Evolutionary conservation across 306 rosid genomes (phyloP), one percentile per base, ranked within the genome.

Genomic region (Prosopis cineraria): DNA sequence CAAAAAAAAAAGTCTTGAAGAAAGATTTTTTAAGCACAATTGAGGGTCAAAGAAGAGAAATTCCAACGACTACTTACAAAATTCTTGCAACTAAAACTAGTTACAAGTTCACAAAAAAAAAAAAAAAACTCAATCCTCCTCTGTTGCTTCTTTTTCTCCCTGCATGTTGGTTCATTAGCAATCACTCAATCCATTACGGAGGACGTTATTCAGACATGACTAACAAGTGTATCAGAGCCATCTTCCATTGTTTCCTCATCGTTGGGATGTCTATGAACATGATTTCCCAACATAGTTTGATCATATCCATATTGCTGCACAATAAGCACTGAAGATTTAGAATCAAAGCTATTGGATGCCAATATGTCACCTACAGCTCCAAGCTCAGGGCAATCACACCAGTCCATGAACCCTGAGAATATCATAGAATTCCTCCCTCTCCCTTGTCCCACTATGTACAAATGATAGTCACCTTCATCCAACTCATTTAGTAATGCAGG

Each of bases 381-480:
- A 9, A 87, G 80, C 68, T 87, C 96, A 0, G 74, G 78, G 72
- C 78, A 84, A 20, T 89, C 91, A 40, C 89, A 79, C 90, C 90
- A 91, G 1, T 87, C 89, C 1, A 74, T 25, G 2, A 83, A 67
- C 13, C 47, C 75, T 13, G 68, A 16, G 25, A 73, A 76, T 19
- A 82, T 22, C 3, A 41, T 17, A 0, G 81, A 85, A 17, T 14
- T 58, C 44, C 78, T 58, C 8, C 74, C 60, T 59, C 68, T 78
- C 7, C 93, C 90, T 79, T 76, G 85, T 78, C 93, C 96, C 8
- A 86, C 90, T 9, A 89, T 72, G 44, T 82, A 80, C 4, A 91
- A 67, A 41, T 85, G 83, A n/a, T 82, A 80, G 3, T 73, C 75
- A 39, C 4, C 31, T 13, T 80, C 31, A 7, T 83, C 88, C 41